Conservation (phyloP, 257 asterid species). For the Solanum paucissectum region DNA sequence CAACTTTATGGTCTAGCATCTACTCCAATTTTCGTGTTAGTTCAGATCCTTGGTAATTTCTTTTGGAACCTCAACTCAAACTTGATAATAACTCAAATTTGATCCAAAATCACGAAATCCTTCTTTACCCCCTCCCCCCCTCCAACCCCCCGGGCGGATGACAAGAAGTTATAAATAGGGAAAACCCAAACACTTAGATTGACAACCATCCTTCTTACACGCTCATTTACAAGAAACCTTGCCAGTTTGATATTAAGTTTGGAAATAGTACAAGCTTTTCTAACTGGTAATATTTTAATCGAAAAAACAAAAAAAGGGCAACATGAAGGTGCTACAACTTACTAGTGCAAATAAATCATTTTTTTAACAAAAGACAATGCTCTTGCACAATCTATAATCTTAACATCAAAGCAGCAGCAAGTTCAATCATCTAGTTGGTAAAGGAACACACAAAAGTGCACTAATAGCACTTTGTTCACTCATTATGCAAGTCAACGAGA, state of each 20-base stretch:
- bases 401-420: neutral
- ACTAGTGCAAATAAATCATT: neutral
- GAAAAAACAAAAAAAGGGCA: neutral
- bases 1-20: neutral
- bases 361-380: neutral
- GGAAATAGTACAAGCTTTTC: neutral
- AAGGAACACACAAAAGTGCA: neutral
- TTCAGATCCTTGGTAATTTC: neutral
- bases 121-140: too few relatives aligned
- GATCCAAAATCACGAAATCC: neutral
- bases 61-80: neutral
- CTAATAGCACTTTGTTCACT: neutral
- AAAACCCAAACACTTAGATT: neutral
- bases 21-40: neutral
- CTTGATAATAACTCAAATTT: neutral
- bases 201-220: neutral
- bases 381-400: neutral
- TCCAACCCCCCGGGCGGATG: too few relatives aligned
- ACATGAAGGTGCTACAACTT: neutral
- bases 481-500: neutral
- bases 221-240: neutral
- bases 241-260: neutral
- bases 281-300: neutral
- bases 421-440: neutral
- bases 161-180: neutral